Evolutionary conservation across 768 basidiomycete species (phyloP).

Genomic region (Guyanaporus albipodus): DNA sequence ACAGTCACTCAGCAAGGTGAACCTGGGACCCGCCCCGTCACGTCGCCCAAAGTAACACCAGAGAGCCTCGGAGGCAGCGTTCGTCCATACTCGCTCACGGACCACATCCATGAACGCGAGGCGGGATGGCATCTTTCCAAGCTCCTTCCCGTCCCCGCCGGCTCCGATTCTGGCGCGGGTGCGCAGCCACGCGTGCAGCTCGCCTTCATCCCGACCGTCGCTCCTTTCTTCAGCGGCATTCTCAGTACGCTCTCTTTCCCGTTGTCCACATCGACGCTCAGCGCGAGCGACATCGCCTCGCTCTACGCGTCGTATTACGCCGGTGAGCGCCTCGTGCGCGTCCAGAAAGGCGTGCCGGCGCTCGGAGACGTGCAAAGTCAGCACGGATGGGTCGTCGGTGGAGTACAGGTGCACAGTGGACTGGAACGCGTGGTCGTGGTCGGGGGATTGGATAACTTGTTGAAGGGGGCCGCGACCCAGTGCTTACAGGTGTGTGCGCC

Average conservation of each 20-base stretch:
- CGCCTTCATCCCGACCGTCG: constrained; percentile 84
- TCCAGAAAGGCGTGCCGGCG: constrained; percentile 67
- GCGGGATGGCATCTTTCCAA: constrained; percentile 77
- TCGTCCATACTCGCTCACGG: constrained; percentile 86
- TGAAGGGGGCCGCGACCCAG: constrained; percentile 99
- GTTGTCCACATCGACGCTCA: constrained; percentile 51
- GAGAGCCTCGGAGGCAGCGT: constrained; percentile 73
- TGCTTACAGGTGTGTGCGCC: constrained; percentile 79
- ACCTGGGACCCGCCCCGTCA: constrained; percentile 61
- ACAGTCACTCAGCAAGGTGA: constrained; percentile 67
- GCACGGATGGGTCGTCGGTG: constrained; percentile 90
- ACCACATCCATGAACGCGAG: constrained; percentile 99
- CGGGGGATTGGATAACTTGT: constrained; percentile 90
- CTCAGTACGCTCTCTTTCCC: constrained; percentile 84
- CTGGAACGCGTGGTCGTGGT: constrained; percentile 94
- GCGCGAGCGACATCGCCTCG: constrained; percentile 66
- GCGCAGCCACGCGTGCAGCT: constrained; percentile 43
- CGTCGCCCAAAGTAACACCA: constrained; percentile 76
- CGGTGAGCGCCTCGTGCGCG: constrained; percentile 66
- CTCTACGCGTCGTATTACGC: constrained; percentile 78
- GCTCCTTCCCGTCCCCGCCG: constrained; percentile 36
- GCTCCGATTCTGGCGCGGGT: not conserved
- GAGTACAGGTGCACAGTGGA: constrained; percentile 87
- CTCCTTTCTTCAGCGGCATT: constrained; percentile 97
- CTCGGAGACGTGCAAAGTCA: constrained; percentile 72